Conservation (phyloP, 805 yeast genomes). For the Saturnispora sanitii region DNA sequence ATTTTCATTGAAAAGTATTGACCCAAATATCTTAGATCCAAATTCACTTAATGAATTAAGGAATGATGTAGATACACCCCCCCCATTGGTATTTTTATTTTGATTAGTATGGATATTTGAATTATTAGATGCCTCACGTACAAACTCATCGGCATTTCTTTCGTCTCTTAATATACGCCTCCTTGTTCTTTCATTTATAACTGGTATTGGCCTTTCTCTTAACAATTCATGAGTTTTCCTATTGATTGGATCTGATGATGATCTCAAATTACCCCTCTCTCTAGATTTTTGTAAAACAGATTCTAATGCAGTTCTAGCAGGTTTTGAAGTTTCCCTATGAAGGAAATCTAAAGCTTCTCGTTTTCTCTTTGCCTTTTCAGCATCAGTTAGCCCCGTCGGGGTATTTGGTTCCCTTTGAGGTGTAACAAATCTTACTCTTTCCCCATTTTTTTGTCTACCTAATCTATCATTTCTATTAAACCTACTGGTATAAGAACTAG, state of each 20-base stretch:
- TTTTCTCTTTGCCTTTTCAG: slow-evolving; percentile 11
- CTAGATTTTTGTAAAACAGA: not conserved
- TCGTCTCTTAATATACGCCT: slow-evolving; percentile 14
- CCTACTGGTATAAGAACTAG: no score
- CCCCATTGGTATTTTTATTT: not conserved
- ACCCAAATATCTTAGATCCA: slow-evolving; percentile 21
- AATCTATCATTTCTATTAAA: no score
- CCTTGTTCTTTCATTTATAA: slow-evolving; percentile 10
- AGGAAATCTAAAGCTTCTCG: slow-evolving; percentile 12
- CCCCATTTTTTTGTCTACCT: not conserved
- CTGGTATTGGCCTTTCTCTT: slow-evolving; percentile 23
- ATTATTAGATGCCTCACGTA: slow-evolving; percentile 9
- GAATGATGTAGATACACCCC: slow-evolving; percentile 11
- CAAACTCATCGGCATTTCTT: slow-evolving; percentile 14
- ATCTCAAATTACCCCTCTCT: not conserved
- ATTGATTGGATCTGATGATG: slow-evolving; percentile 7
- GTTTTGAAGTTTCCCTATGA: slow-evolving; percentile 7
- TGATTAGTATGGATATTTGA: not conserved
- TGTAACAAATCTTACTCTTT: not conserved
- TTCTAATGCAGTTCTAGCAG: not conserved
- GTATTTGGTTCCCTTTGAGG: not conserved
- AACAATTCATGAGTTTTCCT: slow-evolving; percentile 20
- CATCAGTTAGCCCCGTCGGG: slow-evolving; percentile 1
- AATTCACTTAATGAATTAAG: slow-evolving; percentile 21
- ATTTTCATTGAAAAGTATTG: slow-evolving; percentile 23